A percentile compares a stretch with the other conserved stretches of the same genome.
These are phyloP conservation scores for Candida yuanshanica DNA, from an alignment of 805 yeast species.

Conservation along the genomic window DNA sequence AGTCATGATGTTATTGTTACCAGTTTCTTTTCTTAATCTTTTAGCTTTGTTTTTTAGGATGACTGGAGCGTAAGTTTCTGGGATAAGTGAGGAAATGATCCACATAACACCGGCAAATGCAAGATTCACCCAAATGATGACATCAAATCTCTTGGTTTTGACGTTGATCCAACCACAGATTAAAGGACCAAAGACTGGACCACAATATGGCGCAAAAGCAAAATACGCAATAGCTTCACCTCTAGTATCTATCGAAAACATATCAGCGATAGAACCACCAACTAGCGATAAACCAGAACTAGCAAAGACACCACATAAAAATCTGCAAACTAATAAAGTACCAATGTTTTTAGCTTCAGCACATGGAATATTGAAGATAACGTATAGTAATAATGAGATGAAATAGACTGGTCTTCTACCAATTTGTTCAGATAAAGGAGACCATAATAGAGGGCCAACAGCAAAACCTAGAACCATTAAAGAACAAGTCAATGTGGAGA, in stretches of 20 bases:
- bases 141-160: constrained; percentile 59
- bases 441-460: constrained; percentile 84
- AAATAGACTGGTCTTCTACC: constrained; percentile 85
- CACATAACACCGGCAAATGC: constrained; percentile 86
- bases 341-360: constrained; percentile 82
- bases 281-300: constrained; percentile 80
- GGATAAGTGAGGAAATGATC: constrained; percentile 57
- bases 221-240: constrained; percentile 89
- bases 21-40: constrained; percentile 69
- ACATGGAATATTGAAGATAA: constrained; percentile 80
- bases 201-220: constrained; percentile 89
- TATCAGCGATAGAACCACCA: constrained; percentile 88
- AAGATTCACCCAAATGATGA: constrained; percentile 87
- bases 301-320: constrained; percentile 81
- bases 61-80: constrained; percentile 91
- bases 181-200: constrained; percentile 86
- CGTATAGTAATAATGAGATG: constrained; percentile 67
- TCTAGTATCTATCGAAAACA: constrained; percentile 75
- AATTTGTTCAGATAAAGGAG: constrained; percentile 79
- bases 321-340: constrained; percentile 73
- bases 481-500: constrained; percentile 73
- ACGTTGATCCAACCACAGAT: constrained; percentile 82
- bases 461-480: constrained; percentile 87
- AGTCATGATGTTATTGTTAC: constrained; percentile 80
- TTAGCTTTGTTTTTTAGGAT: constrained; percentile 63